These are phyloP conservation scores for Fagopyrum homotropicum DNA, from an alignment of 148 eudicot genomes.

Conservation along the genomic window DNA sequence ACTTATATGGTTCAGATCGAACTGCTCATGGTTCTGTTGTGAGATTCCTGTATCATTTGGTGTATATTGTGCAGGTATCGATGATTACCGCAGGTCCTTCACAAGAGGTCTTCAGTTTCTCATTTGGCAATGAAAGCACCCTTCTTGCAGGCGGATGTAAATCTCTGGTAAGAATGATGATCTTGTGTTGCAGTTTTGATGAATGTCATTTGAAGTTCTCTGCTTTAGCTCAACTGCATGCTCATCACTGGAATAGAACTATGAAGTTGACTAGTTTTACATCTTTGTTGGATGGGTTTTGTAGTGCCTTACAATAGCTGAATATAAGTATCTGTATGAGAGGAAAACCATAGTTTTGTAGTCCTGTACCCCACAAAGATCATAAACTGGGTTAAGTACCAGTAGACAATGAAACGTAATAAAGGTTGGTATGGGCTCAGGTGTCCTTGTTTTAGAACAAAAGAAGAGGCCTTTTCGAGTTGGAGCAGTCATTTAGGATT, in stretches of 20 bases:
- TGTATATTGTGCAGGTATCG: constrained; percentile 48
- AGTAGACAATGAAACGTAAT: too few relatives aligned
- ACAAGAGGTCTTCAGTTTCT: constrained; percentile 79
- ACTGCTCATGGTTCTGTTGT: not conserved
- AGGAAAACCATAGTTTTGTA: not conserved
- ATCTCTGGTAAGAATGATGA: constrained; percentile 47
- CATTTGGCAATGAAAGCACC: constrained; percentile 53
- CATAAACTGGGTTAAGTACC: not conserved
- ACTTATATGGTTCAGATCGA: too few relatives aligned
- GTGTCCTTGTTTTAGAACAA: not conserved
- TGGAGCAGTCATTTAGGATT: not conserved
- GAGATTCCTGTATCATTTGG: not conserved
- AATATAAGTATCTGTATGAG: not conserved
- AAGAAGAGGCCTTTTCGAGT: not conserved
- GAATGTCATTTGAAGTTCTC: not conserved
- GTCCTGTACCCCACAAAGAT: not conserved
- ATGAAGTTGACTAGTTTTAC: not conserved
- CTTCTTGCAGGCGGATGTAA: constrained; percentile 93
- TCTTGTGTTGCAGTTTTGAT: not conserved
- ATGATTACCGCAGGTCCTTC: constrained; percentile 56
- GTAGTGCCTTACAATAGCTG: not conserved
- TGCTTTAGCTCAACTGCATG: not conserved
- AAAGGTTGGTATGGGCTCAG: not conserved
- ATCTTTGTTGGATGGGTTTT: not conserved
- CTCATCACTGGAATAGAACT: not conserved